A percentile compares a stretch with the other conserved stretches of the same genome.
Conservation (phyloP, 2,329 filamentous ascomycete species). For the Dissoconium aciculare region DNA sequence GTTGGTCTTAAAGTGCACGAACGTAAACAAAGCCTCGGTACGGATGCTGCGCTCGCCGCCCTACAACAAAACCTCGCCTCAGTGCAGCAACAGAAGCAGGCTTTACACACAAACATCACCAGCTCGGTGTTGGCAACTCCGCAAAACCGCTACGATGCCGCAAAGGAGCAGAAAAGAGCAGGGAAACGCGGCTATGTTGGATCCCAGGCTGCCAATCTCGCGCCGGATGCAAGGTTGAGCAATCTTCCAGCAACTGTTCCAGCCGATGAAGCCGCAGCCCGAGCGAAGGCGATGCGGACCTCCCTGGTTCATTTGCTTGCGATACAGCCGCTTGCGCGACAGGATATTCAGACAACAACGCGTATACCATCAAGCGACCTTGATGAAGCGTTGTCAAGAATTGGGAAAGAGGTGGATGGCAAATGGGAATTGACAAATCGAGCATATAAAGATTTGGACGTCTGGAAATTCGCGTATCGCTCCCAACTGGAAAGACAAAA, state of each 20-base stretch:
- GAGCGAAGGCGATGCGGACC: slow-evolving; percentile 29
- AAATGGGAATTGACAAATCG: slow-evolving; percentile 44
- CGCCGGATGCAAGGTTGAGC: slow-evolving; percentile 3
- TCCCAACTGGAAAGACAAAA: slow-evolving; percentile 40
- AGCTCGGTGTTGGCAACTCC: slow-evolving; percentile 24
- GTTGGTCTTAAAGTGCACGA: slow-evolving; percentile 29
- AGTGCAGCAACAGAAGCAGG: slow-evolving; percentile 45
- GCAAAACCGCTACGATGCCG: slow-evolving; percentile 20
- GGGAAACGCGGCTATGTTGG: slow-evolving; percentile 13
- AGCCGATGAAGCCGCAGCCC: slow-evolving; percentile 18
- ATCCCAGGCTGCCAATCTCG: not conserved
- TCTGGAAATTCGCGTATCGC: slow-evolving; percentile 46
- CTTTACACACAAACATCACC: slow-evolving; percentile 30
- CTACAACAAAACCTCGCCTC: slow-evolving; percentile 45
- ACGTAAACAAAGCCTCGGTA: slow-evolving; percentile 40
- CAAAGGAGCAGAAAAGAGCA: slow-evolving; percentile 16
- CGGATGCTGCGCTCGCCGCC: slow-evolving; percentile 44
- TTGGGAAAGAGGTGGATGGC: slow-evolving; percentile 36
- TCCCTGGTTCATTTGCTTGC: slow-evolving; percentile 41
- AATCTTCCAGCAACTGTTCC: slow-evolving; percentile 29
- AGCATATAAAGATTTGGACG: slow-evolving; percentile 45
- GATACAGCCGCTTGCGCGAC: slow-evolving; percentile 33
- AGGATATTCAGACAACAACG: slow-evolving; percentile 34
- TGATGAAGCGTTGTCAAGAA: slow-evolving; percentile 34
- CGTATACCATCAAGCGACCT: slow-evolving; percentile 36